Conservation (phyloP, 257 asterid species). For the Salvia rosmarinus region DNA sequence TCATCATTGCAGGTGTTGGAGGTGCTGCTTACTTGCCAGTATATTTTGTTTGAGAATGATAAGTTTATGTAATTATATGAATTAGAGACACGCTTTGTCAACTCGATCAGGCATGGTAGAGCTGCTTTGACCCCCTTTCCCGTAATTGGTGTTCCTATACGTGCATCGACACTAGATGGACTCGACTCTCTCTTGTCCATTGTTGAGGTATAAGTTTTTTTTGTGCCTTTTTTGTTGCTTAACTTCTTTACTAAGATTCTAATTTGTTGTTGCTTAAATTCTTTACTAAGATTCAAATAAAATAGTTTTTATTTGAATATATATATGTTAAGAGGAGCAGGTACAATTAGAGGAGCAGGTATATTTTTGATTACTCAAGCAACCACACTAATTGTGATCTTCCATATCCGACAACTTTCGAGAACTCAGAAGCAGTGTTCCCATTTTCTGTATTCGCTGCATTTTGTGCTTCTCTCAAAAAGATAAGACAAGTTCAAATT, state of each 20-base stretch:
- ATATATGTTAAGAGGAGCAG: no score
- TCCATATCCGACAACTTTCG: no score
- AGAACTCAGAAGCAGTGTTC: no score
- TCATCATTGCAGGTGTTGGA: conserved; percentile 97
- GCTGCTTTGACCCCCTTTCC: conserved; percentile 98
- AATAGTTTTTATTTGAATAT: no score
- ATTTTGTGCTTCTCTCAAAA: no score
- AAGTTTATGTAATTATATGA: conserved; percentile 1
- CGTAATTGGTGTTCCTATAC: conserved; percentile 97
- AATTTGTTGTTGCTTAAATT: no score
- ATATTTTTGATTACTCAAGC: no score
- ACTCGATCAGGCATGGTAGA: conserved; percentile 80
- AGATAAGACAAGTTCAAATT: no score
- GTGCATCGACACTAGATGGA: conserved; percentile 89
- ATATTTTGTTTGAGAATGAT: conserved; percentile 2
- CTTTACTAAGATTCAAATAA: no score
- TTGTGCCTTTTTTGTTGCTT: neutral
- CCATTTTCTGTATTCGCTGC: no score
- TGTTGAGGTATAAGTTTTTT: conserved; percentile 73
- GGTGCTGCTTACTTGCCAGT: conserved; percentile 99
- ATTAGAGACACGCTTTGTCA: conserved; percentile 7
- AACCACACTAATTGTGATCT: no score
- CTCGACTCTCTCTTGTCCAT: conserved; percentile 93
- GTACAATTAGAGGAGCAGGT: no score
- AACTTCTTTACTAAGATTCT: neutral